These are phyloP conservation scores for Moesziomyces antarcticus DNA, from an alignment of 1,284 basidiomycete species.

Conservation along the genomic window DNA sequence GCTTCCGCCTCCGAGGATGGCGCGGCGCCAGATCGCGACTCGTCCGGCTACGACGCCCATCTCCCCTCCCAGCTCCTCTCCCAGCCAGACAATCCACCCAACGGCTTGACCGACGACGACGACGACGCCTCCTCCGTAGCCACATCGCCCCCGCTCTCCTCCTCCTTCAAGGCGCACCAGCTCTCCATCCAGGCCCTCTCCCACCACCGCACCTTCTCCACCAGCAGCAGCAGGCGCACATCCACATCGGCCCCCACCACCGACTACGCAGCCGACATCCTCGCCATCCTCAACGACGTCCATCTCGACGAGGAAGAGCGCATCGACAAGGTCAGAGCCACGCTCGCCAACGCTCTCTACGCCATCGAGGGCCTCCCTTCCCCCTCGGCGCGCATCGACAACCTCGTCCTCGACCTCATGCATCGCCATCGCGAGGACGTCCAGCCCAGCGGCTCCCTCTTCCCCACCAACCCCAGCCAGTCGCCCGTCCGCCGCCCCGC, in stretches of 20 bases:
- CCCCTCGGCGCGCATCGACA: slow-evolving; percentile 52
- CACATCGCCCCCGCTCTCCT: slow-evolving; percentile 44
- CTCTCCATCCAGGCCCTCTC: slow-evolving; percentile 45
- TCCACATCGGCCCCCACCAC: slow-evolving; percentile 27
- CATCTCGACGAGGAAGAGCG: slow-evolving; percentile 56
- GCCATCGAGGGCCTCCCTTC: slow-evolving; percentile 46
- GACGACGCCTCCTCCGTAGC: slow-evolving; percentile 33
- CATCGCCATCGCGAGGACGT: slow-evolving; percentile 59
- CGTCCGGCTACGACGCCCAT: slow-evolving; percentile 21
- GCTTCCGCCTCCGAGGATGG: slow-evolving; percentile 54
- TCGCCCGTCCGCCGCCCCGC: slow-evolving; percentile 53
- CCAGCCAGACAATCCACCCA: slow-evolving; percentile 5
- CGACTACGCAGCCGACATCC: slow-evolving; percentile 37
- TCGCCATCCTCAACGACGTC: slow-evolving; percentile 45
- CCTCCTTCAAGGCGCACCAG: slow-evolving; percentile 50
- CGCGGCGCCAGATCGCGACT: slow-evolving; percentile 11
- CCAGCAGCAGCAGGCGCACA: slow-evolving; percentile 35
- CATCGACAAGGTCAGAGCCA: slow-evolving; percentile 56
- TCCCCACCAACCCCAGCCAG: slow-evolving; percentile 30
- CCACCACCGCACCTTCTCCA: slow-evolving; percentile 27
- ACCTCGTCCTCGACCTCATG: slow-evolving; percentile 57
- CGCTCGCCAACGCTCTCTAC: slow-evolving; percentile 40
- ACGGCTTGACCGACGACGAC: slow-evolving; percentile 10
- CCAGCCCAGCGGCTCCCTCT: slow-evolving; percentile 48
- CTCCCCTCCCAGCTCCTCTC: slow-evolving; percentile 24